Evolutionary conservation across 345 rosid species (phyloP).

Genomic region (Arabis alpina): DNA sequence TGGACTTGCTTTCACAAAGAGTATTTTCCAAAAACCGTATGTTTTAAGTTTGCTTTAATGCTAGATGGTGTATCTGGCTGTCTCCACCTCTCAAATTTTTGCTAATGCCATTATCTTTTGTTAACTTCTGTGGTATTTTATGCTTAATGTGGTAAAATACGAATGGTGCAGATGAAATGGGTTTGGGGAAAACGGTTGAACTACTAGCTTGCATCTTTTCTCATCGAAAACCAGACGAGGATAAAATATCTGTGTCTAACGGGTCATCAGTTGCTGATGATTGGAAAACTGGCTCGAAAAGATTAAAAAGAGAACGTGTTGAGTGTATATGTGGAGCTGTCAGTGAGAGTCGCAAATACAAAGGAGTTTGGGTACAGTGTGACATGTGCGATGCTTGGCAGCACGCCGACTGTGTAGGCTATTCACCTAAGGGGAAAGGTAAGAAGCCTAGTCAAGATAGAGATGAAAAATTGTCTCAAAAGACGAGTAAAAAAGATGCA

Average conservation of each 20-base stretch:
- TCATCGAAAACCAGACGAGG: slow-evolving; percentile 58
- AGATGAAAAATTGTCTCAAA: slow-evolving; percentile 34
- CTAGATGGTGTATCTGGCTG: slow-evolving; percentile 18
- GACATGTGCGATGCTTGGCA: slow-evolving; percentile 99
- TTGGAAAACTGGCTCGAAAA: slow-evolving; percentile 52
- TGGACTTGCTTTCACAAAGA: slow-evolving; percentile 1
- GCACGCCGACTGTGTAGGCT: slow-evolving; percentile 96
- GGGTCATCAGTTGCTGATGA: slow-evolving; percentile 42
- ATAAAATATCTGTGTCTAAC: slow-evolving; percentile 46
- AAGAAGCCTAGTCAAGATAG: slow-evolving; percentile 44
- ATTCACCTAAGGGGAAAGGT: slow-evolving; percentile 71
- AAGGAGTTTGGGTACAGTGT: slow-evolving; percentile 95
- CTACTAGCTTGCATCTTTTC: slow-evolving; percentile 88
- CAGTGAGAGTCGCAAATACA: slow-evolving; percentile 74
- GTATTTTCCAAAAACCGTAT: neutral
- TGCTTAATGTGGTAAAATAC: slow-evolving; percentile 37
- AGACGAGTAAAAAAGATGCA: slow-evolving; percentile 58
- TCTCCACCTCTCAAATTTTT: slow-evolving; percentile 8
- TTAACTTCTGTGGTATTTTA: slow-evolving; percentile 11
- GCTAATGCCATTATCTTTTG: slow-evolving; percentile 16
- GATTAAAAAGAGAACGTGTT: slow-evolving; percentile 84
- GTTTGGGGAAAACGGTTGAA: slow-evolving; percentile 96
- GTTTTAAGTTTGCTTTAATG: neutral
- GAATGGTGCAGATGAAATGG: slow-evolving; percentile 89
- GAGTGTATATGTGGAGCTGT: slow-evolving; percentile 98